Conservation (phyloP, 2,329 filamentous ascomycete species). For the Endoconidiophora laricicola region DNA sequence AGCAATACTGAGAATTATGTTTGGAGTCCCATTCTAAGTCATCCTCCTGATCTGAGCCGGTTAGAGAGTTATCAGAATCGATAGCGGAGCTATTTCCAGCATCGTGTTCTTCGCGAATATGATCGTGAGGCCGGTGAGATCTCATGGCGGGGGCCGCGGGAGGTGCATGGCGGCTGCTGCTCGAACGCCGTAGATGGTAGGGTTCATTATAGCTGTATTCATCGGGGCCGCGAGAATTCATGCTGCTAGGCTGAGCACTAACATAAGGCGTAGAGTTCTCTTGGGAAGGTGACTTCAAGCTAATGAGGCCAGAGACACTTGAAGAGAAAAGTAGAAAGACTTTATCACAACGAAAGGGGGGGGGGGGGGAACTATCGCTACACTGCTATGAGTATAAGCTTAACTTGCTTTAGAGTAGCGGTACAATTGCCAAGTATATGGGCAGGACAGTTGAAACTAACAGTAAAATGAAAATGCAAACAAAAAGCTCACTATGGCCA, state of each 20-base stretch:
- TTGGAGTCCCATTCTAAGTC: background rate
- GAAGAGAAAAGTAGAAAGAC: background rate
- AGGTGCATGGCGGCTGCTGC: slow-evolving; percentile 1
- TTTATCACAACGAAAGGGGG: no score
- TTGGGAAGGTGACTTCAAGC: background rate
- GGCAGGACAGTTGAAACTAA: no score
- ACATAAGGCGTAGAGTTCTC: no score
- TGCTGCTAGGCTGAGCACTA: background rate
- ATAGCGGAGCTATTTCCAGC: background rate
- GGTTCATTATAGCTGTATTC: background rate
- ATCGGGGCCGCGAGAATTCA: slow-evolving; percentile 6
- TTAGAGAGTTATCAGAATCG: background rate
- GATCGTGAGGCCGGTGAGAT: background rate
- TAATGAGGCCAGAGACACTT: background rate
- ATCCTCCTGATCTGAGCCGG: background rate
- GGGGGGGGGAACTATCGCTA: no score
- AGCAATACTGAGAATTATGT: background rate
- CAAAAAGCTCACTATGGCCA: no score
- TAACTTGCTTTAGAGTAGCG: no score
- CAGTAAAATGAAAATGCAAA: no score
- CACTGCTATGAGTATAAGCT: no score
- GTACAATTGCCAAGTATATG: no score
- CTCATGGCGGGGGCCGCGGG: background rate
- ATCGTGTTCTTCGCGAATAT: slow-evolving; percentile 2
- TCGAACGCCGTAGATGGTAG: background rate